Evolutionary conservation across 257 asterid genomes (phyloP).

Genomic region (Solanum verrucosum): DNA sequence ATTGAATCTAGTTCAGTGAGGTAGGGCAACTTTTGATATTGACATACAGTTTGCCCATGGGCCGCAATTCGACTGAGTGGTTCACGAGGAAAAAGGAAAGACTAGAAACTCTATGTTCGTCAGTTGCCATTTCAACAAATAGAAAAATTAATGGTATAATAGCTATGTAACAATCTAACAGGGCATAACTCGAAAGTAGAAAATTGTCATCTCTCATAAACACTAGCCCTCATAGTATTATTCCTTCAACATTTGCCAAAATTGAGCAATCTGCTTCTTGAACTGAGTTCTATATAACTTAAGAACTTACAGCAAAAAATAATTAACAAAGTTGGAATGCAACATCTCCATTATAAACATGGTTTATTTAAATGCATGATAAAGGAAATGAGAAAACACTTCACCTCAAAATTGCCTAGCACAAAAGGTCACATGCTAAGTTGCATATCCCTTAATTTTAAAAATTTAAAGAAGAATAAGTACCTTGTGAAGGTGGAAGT

Average conservation of each 20-base stretch:
- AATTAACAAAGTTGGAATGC: neutral
- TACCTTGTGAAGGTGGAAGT: constrained; percentile 95
- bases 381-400: neutral
- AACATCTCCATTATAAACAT: neutral
- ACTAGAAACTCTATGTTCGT: neutral
- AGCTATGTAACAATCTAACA: neutral
- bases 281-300: neutral
- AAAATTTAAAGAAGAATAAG: constrained; percentile 2
- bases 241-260: neutral
- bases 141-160: neutral
- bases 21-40: neutral
- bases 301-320: neutral
- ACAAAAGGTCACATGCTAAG: neutral
- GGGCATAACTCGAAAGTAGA: neutral
- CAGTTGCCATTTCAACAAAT: neutral
- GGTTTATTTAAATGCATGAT: neutral
- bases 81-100: neutral
- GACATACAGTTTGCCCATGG: neutral
- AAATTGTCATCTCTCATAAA: neutral
- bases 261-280: neutral
- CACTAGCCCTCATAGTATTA: neutral
- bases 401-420: neutral
- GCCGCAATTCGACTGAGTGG: neutral
- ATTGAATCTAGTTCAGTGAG: neutral
- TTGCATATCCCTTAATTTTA: neutral